Conservation (phyloP, 2,329 filamentous ascomycete genomes). For the Juglanconis juglandina region DNA sequence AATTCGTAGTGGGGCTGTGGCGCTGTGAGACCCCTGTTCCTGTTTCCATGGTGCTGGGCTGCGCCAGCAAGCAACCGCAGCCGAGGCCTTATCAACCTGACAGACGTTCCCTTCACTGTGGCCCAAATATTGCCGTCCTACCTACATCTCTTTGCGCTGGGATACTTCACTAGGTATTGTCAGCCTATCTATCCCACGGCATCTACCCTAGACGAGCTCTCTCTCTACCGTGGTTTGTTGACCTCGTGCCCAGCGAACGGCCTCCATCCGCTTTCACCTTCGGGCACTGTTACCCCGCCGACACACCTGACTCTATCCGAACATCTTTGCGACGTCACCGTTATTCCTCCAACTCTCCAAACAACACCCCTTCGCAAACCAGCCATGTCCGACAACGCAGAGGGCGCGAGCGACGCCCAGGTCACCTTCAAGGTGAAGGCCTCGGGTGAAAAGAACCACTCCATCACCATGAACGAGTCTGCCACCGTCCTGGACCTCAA, state of each 20-base stretch:
- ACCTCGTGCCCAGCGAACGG: not conserved
- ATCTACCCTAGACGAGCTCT: too few species aligned
- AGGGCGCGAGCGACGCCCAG: constrained; percentile 63
- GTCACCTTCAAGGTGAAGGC: constrained; percentile 97
- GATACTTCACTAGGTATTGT: too few species aligned
- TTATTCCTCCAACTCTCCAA: not conserved
- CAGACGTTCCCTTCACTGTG: not conserved
- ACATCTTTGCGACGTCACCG: constrained; percentile 11
- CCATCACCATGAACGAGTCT: constrained; percentile 72
- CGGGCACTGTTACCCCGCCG: constrained; percentile 8
- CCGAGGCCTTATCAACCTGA: not conserved
- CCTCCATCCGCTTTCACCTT: not conserved
- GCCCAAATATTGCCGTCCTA: too few species aligned
- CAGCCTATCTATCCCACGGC: too few species aligned
- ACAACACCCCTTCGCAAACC: constrained; percentile 13
- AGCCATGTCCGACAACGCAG: constrained; percentile 63
- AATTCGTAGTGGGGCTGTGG: not conserved
- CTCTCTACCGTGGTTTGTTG: too few species aligned
- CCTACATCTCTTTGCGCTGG: too few species aligned
- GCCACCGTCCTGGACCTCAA: constrained; percentile 85
- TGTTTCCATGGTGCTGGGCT: not conserved
- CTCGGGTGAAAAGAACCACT: constrained; percentile 84
- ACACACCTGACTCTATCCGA: not conserved
- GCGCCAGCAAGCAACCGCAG: not conserved
- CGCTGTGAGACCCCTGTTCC: not conserved